phyloP scores from a whole-genome alignment of 208 protist genomes.

The Jaenimonas drosophilae region DNA sequence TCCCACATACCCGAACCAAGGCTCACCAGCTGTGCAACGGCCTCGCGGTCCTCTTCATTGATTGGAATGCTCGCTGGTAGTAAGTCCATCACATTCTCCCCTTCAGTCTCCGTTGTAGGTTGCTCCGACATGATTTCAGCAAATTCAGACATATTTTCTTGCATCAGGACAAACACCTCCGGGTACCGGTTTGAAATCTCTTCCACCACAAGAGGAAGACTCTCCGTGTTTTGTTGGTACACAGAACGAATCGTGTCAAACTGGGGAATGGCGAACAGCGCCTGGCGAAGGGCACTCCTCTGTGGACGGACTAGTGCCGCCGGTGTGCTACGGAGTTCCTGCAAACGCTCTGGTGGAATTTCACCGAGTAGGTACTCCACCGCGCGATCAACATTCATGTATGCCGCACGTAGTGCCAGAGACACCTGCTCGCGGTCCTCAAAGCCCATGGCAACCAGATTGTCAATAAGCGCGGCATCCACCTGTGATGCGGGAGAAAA shows the following conservation, averaged over 20 bases:
- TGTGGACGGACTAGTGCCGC: too few relatives aligned
- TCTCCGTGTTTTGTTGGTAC: constrained; percentile 46
- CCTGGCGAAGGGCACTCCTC: constrained; percentile 22
- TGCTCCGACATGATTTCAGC: constrained; percentile 54
- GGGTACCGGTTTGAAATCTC: constrained; percentile 67
- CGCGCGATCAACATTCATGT: constrained; percentile 79
- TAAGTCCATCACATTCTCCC: constrained; percentile 10
- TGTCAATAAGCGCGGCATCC: constrained; percentile 54
- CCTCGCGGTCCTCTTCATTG: constrained; percentile 29
- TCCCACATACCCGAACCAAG: constrained; percentile 78
- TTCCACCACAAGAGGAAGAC: constrained; percentile 42
- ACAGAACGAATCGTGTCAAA: constrained; percentile 61
- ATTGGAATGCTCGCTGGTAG: constrained; percentile 19
- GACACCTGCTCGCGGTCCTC: constrained; percentile 64
- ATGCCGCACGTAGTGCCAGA: constrained; percentile 69
- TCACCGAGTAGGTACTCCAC: constrained; percentile 82
- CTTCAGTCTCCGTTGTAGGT: constrained; percentile 4
- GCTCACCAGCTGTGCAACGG: constrained; percentile 54
- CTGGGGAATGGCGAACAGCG: constrained; percentile 54
- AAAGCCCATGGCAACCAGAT: constrained; percentile 80
- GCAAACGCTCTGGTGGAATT: constrained; percentile 42
- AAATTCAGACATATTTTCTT: constrained; percentile 60
- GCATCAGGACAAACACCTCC: constrained; percentile 42
- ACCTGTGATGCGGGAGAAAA: too few relatives aligned
- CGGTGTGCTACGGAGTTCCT: background rate